Conservation (phyloP, 208 protist genomes). For the Trichomonas vaginalis region DNA sequence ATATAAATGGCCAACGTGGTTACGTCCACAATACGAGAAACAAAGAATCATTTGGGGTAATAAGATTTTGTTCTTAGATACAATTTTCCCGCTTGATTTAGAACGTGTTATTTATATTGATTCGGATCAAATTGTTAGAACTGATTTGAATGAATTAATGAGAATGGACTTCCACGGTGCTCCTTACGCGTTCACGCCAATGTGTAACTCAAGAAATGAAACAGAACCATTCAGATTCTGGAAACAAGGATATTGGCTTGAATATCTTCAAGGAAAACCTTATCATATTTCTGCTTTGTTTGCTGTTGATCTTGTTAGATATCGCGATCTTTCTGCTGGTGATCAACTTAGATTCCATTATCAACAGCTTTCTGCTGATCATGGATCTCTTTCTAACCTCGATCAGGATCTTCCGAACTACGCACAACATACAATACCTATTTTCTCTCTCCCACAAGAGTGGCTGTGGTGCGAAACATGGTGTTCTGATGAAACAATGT, state of each 20-base stretch:
- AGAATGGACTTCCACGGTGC: conserved; percentile 74
- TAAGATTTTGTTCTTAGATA: conserved; percentile 98
- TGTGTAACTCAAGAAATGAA: conserved; percentile 71
- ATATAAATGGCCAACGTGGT: conserved; percentile 92
- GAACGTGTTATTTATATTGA: conserved; percentile 93
- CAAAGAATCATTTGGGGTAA: conserved; percentile 95
- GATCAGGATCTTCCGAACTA: conserved; percentile 50
- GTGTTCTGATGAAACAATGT: conserved; percentile 35
- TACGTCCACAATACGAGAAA: conserved; percentile 80
- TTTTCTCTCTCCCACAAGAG: conserved; percentile 46
- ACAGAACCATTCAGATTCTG: conserved; percentile 61
- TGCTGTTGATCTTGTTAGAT: conserved; percentile 41
- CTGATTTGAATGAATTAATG: conserved; percentile 75
- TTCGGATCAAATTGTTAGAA: conserved; percentile 73
- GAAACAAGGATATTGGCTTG: conserved; percentile 26
- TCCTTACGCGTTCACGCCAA: conserved; percentile 82
- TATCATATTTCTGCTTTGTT: conserved; percentile 50
- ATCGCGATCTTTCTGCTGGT: conserved; percentile 32
- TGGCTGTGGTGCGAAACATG: conserved; percentile 52
- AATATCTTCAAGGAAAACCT: conserved; percentile 30
- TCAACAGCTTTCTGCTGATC: conserved; percentile 37
- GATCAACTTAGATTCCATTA: conserved; percentile 40
- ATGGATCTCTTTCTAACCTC: conserved; percentile 33
- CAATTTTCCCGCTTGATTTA: conserved; percentile 87
- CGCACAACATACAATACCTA: conserved; percentile 38